Base-by-base conservation (phyloP, 495 filamentous ascomycete genomes). In the Aspergillus heteromorphus region DNA sequence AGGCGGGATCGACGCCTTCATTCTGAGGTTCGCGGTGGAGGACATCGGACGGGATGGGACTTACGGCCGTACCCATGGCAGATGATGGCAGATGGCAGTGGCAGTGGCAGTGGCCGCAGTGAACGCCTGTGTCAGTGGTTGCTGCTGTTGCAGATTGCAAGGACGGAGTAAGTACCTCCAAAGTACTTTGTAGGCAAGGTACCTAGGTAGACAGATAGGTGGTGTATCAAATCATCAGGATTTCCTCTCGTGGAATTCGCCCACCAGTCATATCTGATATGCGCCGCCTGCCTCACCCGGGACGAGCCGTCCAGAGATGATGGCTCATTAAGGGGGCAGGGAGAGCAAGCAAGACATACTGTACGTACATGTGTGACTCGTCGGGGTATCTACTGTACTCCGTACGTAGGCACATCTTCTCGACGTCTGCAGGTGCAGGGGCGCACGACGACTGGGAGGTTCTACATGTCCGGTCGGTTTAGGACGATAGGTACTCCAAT, bases 231-330 rank as follows among this genome's bases (percentile, higher is more conserved):
- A 27, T 21, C 40, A 25, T 13, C 14, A 20, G 43, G 9, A 1
- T 29, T 27, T n/a, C 3, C 27, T 47, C 21, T 14, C 14, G 23
- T 19, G 23, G 19, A 45, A 27, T 3, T 3, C 16, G 34, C 30
- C 11, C 29, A 55, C 40, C 45, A 45, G 47, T 55, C 47, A 55
- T 40, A 50, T 55, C 49, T 49, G n/a, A n/a, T n/a, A n/a, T n/a
- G n/a, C n/a, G n/a, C 34, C 23, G 49, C 43, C 40, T 49, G 42
- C 14, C 27, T 16, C 4, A n/a, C n/a, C n/a, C n/a, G n/a, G n/a
- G n/a, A n/a, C n/a, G n/a, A n/a, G n/a, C n/a, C n/a, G n/a, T n/a
- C n/a, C n/a, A n/a, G n/a, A n/a, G n/a, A n/a, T n/a, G 23, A 27
- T 27, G 23, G 23, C 23, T 40, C 11, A 54, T 54, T 38, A 34